Evolutionary conservation across 805 yeast species (phyloP).

Genomic region (Pichia eremophila): DNA sequence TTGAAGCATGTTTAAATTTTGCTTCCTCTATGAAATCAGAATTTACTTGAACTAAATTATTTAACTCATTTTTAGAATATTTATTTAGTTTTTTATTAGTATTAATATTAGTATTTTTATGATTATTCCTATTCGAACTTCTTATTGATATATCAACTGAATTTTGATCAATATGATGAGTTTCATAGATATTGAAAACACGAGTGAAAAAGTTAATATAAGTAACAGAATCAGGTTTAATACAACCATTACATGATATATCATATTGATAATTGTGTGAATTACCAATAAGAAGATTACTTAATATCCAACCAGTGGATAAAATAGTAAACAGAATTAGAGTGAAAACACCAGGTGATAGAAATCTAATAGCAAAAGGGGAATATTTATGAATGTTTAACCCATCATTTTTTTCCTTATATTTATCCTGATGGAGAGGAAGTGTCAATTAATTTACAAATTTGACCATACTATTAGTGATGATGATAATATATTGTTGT

Average conservation of each 20-base stretch:
- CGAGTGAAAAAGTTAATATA: not conserved
- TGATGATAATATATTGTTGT: too few relatives aligned
- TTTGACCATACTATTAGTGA: too few relatives aligned
- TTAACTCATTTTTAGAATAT: not conserved
- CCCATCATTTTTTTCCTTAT: too few relatives aligned
- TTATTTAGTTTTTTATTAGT: not conserved
- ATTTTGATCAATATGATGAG: not conserved
- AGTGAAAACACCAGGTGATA: too few relatives aligned
- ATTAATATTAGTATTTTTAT: too few relatives aligned
- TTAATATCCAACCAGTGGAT: too few relatives aligned
- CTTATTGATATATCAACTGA: not conserved
- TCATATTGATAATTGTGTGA: not conserved
- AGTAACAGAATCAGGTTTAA: not conserved
- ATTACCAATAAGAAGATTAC: too few relatives aligned
- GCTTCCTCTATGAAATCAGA: conserved; percentile 26
- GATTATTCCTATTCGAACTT: not conserved
- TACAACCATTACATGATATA: not conserved
- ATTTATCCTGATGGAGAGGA: too few relatives aligned
- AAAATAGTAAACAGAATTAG: too few relatives aligned
- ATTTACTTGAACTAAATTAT: not conserved
- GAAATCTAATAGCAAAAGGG: too few relatives aligned
- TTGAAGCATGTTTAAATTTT: conserved; percentile 36
- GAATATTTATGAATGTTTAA: too few relatives aligned
- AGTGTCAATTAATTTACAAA: too few relatives aligned
- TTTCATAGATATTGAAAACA: not conserved